Conservation (phyloP, 192 early-diverging fungal genomes). For the Funneliformis mosseae region DNA sequence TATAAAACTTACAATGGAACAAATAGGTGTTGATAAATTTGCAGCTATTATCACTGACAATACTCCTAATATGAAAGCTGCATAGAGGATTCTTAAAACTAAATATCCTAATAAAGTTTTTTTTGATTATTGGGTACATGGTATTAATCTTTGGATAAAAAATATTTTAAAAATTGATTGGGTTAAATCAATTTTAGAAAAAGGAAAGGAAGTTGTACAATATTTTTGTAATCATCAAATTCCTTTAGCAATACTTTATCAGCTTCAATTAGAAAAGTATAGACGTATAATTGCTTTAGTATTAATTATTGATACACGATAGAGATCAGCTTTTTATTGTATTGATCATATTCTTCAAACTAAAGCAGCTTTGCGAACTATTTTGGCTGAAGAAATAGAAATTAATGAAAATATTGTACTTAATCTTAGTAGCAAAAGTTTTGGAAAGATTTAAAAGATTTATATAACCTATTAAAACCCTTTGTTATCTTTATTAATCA, state of each 20-base stretch:
- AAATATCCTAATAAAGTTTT: background rate
- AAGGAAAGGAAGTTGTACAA: too few species aligned
- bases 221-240: too few species aligned
- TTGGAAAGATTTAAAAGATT: background rate
- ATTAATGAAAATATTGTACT: background rate
- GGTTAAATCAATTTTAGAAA: too few species aligned
- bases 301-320: background rate
- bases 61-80: too few species aligned
- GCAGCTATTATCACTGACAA: too few species aligned
- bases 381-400: background rate
- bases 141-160: too few species aligned
- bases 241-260: background rate
- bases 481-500: background rate
- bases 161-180: too few species aligned
- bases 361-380: background rate
- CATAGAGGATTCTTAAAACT: background rate
- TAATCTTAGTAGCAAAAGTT: background rate
- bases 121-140: background rate
- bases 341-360: background rate
- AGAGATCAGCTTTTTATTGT: background rate
- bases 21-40: too few species aligned
- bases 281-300: background rate
- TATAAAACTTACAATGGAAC: too few species aligned
- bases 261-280: background rate
- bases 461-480: background rate